phyloP scores from a whole-genome alignment of 805 yeast genomes.

The Yarrowia deformans region DNA sequence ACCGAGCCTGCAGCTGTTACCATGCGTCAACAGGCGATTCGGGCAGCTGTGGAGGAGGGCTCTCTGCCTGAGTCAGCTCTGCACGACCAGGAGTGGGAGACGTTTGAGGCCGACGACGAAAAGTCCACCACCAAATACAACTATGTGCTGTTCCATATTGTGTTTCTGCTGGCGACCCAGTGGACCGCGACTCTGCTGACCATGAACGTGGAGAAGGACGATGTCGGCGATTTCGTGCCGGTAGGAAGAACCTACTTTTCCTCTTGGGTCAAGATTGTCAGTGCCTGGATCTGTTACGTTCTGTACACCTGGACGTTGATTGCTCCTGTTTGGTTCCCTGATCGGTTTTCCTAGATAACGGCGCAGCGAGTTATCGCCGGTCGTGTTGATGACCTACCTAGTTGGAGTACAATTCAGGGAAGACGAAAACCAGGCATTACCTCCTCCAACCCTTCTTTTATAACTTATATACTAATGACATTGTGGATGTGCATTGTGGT shows the following conservation, averaged over 20 bases:
- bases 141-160: conserved; percentile 85
- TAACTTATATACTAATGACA: conserved; percentile 21
- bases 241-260: conserved; percentile 97
- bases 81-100: conserved; percentile 70
- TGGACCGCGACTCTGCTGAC: conserved; percentile 94
- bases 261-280: conserved; percentile 90
- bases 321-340: conserved; percentile 92
- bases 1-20: conserved; percentile 52
- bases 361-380: neutral
- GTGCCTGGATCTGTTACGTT: conserved; percentile 89
- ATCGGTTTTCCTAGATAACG: conserved; percentile 61
- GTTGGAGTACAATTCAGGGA: too few species aligned
- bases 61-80: conserved; percentile 92
- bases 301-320: conserved; percentile 89
- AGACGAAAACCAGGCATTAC: too few species aligned
- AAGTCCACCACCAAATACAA: conserved; percentile 74
- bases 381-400: too few species aligned
- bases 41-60: conserved; percentile 96
- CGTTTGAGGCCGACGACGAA: conserved; percentile 64
- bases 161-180: conserved; percentile 94
- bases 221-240: conserved; percentile 88
- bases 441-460: neutral
- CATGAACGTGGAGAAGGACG: conserved; percentile 85
- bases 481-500: neutral
- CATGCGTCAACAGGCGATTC: conserved; percentile 84